Percentiles rank a stretch among this genome's conserved stretches.
phyloP scores from a whole-genome alignment of 805 yeast species.

The Komagataella ulmi region DNA sequence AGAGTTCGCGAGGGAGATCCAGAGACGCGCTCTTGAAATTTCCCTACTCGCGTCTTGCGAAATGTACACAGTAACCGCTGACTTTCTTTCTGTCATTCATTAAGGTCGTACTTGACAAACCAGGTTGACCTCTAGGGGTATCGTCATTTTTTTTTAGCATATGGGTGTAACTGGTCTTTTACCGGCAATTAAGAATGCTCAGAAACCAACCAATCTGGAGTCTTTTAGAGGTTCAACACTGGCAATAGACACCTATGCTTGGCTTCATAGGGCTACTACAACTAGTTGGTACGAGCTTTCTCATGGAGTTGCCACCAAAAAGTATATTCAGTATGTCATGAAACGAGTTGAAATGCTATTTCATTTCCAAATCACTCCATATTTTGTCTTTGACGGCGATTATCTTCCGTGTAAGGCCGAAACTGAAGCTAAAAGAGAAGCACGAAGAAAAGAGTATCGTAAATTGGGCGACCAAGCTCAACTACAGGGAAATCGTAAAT shows the following conservation, averaged over 20 bases:
- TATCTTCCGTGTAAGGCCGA: constrained; percentile 63
- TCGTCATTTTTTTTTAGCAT: neutral
- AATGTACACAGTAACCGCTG: neutral
- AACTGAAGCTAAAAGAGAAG: constrained; percentile 56
- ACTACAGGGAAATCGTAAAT: constrained; percentile 36
- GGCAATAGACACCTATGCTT: constrained; percentile 93
- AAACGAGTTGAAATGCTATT: constrained; percentile 54
- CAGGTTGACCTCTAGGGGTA: neutral
- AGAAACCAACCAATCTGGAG: constrained; percentile 41
- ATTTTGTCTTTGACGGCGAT: constrained; percentile 90
- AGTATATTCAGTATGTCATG: constrained; percentile 57
- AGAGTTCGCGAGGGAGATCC: neutral
- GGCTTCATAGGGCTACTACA: constrained; percentile 84
- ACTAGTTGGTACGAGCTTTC: constrained; percentile 79
- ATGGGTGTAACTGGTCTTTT: constrained; percentile 85
- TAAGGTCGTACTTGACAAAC: neutral
- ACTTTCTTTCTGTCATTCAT: neutral
- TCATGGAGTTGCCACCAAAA: constrained; percentile 52
- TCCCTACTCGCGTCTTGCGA: neutral
- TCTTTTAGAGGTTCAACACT: constrained; percentile 59
- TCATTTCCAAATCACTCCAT: constrained; percentile 63
- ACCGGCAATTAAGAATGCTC: constrained; percentile 67
- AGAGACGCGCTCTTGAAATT: neutral
- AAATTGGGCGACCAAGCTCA: constrained; percentile 38
- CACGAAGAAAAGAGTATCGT: constrained; percentile 43